Conservation (phyloP, 2,329 filamentous ascomycete species). For the Trichoderma brevicompactum region DNA sequence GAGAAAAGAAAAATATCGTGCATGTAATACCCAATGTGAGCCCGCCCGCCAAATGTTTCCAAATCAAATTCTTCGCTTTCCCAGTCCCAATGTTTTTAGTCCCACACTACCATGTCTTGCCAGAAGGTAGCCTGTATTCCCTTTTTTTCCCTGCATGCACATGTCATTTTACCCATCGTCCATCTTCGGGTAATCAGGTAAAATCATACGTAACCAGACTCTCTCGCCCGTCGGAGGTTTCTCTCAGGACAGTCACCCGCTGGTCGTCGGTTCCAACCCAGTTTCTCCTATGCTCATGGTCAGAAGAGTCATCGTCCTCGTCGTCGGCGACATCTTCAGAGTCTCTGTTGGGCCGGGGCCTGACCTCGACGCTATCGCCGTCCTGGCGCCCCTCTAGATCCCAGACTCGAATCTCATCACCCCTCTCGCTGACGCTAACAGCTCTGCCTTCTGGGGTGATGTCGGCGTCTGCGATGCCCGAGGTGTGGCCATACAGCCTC, state of each 20-base stretch:
- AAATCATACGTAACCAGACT: conserved; percentile 87
- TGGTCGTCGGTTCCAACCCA: conserved; percentile 92
- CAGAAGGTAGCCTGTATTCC: not conserved
- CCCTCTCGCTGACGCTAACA: conserved; percentile 82
- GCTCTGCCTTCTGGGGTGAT: conserved; percentile 85
- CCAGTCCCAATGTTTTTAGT: not conserved
- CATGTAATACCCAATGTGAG: not conserved
- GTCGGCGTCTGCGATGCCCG: conserved; percentile 82
- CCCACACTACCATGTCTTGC: not conserved
- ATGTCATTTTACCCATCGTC: not conserved
- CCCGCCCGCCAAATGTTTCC: conserved; percentile 2
- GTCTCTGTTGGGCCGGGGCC: conserved; percentile 43
- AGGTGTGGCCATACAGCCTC: conserved; percentile 89
- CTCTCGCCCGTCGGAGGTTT: conserved; percentile 68
- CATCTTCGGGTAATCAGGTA: conserved; percentile 48
- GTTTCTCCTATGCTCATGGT: conserved; percentile 54
- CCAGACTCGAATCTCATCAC: conserved; percentile 83
- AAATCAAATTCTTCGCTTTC: conserved; percentile 1
- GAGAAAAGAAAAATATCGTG: not conserved
- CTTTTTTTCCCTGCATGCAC: not conserved
- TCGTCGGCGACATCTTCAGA: conserved; percentile 22
- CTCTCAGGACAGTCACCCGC: conserved; percentile 83
- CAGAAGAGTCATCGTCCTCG: conserved; percentile 28
- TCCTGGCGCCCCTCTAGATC: conserved; percentile 74
- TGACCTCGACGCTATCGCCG: conserved; percentile 60